Evolutionary conservation across 768 basidiomycete genomes (phyloP), one percentile per base, ranked within the genome.

Genomic region (Obba rivulosa): DNA sequence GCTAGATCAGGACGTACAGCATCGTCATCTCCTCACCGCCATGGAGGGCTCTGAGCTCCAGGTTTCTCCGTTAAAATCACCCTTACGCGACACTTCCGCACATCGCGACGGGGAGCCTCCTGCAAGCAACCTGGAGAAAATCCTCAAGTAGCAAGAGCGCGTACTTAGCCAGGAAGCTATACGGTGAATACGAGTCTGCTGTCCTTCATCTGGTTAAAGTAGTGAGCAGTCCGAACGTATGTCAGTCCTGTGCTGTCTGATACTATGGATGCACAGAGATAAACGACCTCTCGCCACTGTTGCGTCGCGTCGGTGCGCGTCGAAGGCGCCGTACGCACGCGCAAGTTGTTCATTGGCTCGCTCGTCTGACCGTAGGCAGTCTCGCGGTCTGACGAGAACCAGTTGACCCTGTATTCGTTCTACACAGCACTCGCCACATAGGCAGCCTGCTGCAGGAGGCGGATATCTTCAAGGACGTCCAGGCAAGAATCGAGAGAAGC

Each of bases 231-330:
- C 8, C 21, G 22, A 25, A 17, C 17, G 21, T 43, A n/a, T 25
- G 23, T 38, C 18, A 16, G 5, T 21, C 20, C 25, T 23, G 36
- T 48, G 25, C 22, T 17, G 21, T 34, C 3, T 17, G 11, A n/a
- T n/a, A n/a, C n/a, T n/a, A n/a, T n/a, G n/a, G n/a, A n/a, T n/a
- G n/a, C n/a, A 42, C 37, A 10, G 47, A 92, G 90, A 76, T 92
- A 22, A 76, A 80, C 52, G 91, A 86, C 57, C 67, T 88, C 41
- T 70, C 81, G 14, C 74, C 83, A 0, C 83, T 83, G 0, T 66
- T 89, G 42, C 73, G 76, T 99, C 42, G 78, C 83, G 13, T 74
- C 87, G 1, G 83, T 99, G 16, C 86, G 86, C 51, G 77, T 98
- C 13, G 80, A 87, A 55, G 92, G 92, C 47, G 83, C 90, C 1